Percentiles rank a stretch among this genome's conserved stretches.
Evolutionary conservation across 139 green algal species (phyloP).

Genomic region (Haematococcus sp.): DNA sequence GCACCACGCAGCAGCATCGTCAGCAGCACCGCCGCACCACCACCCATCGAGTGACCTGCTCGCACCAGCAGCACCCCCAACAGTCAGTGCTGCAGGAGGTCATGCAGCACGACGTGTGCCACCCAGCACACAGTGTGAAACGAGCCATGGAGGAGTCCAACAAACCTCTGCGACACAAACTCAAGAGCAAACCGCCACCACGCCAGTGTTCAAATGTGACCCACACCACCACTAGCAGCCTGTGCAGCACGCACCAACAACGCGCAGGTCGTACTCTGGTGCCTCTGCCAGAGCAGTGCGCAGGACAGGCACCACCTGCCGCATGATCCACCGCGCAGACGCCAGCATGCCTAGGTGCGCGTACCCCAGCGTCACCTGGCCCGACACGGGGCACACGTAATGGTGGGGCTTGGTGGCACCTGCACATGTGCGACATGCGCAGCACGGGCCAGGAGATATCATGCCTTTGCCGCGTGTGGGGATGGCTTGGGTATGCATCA

Average conservation of each 20-base stretch:
- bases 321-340: slow-evolving; percentile 68
- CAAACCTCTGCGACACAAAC: no score
- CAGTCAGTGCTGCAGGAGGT: no score
- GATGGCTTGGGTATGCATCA: no score
- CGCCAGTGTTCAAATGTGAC: no score
- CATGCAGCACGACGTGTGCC: slow-evolving; percentile 1
- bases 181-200: no score
- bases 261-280: slow-evolving; percentile 46
- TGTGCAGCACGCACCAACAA: slow-evolving; percentile 40
- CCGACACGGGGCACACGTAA: slow-evolving; percentile 49
- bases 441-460: not conserved
- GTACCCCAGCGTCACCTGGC: slow-evolving; percentile 73
- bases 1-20: slow-evolving; percentile 79
- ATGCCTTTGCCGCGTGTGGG: no score
- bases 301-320: slow-evolving; percentile 36
- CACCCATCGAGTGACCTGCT: slow-evolving; percentile 82
- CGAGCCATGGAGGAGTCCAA: no score
- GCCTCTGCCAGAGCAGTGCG: slow-evolving; percentile 46
- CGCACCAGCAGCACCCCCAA: no score
- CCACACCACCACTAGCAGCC: no score
- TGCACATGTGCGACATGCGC: no score
- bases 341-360: slow-evolving; percentile 90
- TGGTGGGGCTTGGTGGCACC: slow-evolving; percentile 83
- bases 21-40: slow-evolving; percentile 80
- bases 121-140: no score